A percentile compares a stretch with the other conserved stretches of the same genome.
These are phyloP conservation scores for Lodderomyces oxycetoniae DNA, from an alignment of 1,139 yeast species.

Conservation along the genomic window DNA sequence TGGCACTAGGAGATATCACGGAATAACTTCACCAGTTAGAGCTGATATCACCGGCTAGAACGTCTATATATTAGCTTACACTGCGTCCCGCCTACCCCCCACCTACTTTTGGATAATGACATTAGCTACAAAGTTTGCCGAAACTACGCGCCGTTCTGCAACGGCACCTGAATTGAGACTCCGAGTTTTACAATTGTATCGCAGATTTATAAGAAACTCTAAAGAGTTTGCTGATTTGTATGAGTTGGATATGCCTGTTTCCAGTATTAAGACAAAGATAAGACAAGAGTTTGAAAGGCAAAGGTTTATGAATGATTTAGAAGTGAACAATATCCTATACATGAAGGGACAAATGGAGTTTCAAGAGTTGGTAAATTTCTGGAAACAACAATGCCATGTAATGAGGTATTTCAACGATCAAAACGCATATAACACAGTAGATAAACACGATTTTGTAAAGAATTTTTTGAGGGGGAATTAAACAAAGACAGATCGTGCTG, in stretches of 20 bases:
- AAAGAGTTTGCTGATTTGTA: slow-evolving; percentile 63
- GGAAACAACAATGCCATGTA: slow-evolving; percentile 89
- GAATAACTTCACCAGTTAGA: neutral
- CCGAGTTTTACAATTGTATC: slow-evolving; percentile 67
- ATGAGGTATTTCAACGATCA: slow-evolving; percentile 75
- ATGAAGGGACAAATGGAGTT: slow-evolving; percentile 90
- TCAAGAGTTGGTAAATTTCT: slow-evolving; percentile 82
- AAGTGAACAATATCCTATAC: slow-evolving; percentile 61
- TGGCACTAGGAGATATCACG: neutral
- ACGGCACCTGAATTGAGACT: slow-evolving; percentile 57
- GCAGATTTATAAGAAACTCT: slow-evolving; percentile 64
- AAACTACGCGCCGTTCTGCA: slow-evolving; percentile 67
- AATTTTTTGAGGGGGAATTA: slow-evolving; percentile 64
- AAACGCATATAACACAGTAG: slow-evolving; percentile 45
- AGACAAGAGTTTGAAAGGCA: slow-evolving; percentile 89
- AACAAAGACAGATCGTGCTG: neutral
- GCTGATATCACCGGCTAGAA: neutral
- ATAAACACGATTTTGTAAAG: slow-evolving; percentile 56
- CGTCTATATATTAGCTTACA: neutral
- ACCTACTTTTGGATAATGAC: slow-evolving; percentile 35
- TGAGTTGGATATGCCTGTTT: slow-evolving; percentile 80
- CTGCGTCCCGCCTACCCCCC: neutral
- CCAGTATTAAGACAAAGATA: slow-evolving; percentile 73
- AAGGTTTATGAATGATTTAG: slow-evolving; percentile 64
- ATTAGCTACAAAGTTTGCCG: slow-evolving; percentile 78